Evolutionary conservation across 306 rosid genomes (phyloP).

Genomic region (Trifolium fragiferum): DNA sequence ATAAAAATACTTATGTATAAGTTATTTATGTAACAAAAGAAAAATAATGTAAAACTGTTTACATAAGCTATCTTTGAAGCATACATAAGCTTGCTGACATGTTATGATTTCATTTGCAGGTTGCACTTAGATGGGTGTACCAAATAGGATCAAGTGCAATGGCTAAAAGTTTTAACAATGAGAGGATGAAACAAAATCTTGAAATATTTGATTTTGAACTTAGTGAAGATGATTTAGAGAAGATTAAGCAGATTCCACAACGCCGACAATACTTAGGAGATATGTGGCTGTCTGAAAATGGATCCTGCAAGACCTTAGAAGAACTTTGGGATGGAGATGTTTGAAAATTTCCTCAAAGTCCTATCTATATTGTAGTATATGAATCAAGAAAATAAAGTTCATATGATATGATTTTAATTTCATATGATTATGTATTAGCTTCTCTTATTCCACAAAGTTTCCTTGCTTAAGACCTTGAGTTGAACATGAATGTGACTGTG

Average conservation of each 20-base stretch:
- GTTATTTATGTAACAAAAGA: no score
- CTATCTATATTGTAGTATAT: background rate
- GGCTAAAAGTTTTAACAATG: conserved; percentile 59
- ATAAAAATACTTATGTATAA: no score
- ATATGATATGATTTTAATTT: conserved; percentile 8
- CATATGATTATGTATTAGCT: background rate
- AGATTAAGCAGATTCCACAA: conserved; percentile 61
- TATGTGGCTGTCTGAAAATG: conserved; percentile 48
- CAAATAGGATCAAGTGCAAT: conserved; percentile 59
- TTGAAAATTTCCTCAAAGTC: conserved; percentile 30
- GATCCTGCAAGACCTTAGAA: conserved; percentile 54
- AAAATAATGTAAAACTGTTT: no score
- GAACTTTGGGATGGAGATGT: conserved; percentile 59
- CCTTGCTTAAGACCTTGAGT: background rate
- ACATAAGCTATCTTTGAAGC: no score
- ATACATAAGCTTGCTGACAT: no score
- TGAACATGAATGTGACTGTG: conserved; percentile 26
- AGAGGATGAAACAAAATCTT: conserved; percentile 61
- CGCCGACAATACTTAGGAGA: conserved; percentile 44
- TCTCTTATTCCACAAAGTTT: background rate
- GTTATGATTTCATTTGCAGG: conserved; percentile 45
- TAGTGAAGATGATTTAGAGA: conserved; percentile 53
- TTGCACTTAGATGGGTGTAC: conserved; percentile 60
- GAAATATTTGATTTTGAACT: conserved; percentile 65
- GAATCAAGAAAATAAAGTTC: conserved; percentile 4